Evolutionary conservation across 768 basidiomycete genomes (phyloP).

Genomic region (Leccinum arenicola): DNA sequence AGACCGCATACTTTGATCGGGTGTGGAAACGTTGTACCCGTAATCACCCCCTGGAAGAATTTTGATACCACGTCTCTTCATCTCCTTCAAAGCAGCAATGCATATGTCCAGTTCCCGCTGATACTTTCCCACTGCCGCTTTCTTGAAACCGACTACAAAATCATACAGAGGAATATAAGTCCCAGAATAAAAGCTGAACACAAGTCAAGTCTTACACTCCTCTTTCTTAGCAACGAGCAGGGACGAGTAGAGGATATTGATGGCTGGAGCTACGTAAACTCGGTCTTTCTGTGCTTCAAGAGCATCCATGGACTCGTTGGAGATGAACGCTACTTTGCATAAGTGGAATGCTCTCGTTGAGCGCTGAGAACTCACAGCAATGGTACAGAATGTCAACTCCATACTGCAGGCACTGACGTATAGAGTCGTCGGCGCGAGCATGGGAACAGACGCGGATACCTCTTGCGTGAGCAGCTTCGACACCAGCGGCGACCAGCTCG

Average conservation of each 20-base stretch:
- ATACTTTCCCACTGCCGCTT: constrained; percentile 19
- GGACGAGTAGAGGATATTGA: constrained; percentile 31
- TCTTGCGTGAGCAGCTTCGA: constrained; percentile 33
- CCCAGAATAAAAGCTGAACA: background rate
- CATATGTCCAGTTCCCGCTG: constrained; percentile 33
- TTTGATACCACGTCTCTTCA: constrained; percentile 35
- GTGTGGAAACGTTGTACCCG: constrained; percentile 20
- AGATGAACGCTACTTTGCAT: constrained; percentile 33
- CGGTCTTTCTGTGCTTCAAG: constrained; percentile 35
- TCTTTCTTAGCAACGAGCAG: constrained; percentile 25
- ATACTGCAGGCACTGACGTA: constrained; percentile 35
- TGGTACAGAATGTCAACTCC: constrained; percentile 34
- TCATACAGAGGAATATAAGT: background rate
- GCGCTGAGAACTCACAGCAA: constrained; percentile 16
- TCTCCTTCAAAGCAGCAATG: constrained; percentile 34
- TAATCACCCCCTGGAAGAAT: constrained; percentile 39
- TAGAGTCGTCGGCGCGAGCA: constrained; percentile 33
- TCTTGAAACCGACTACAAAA: constrained; percentile 20
- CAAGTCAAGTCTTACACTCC: constrained; percentile 16
- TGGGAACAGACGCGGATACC: constrained; percentile 39
- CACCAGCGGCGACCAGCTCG: constrained; percentile 32
- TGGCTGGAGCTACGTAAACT: constrained; percentile 32
- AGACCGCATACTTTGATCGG: background rate
- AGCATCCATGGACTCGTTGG: constrained; percentile 35
- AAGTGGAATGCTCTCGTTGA: background rate